A percentile compares a stretch with the other conserved stretches of the same genome.
These are phyloP conservation scores for Coccomyxa sp. DNA, from an alignment of 139 green algal genomes.

Conservation along the genomic window DNA sequence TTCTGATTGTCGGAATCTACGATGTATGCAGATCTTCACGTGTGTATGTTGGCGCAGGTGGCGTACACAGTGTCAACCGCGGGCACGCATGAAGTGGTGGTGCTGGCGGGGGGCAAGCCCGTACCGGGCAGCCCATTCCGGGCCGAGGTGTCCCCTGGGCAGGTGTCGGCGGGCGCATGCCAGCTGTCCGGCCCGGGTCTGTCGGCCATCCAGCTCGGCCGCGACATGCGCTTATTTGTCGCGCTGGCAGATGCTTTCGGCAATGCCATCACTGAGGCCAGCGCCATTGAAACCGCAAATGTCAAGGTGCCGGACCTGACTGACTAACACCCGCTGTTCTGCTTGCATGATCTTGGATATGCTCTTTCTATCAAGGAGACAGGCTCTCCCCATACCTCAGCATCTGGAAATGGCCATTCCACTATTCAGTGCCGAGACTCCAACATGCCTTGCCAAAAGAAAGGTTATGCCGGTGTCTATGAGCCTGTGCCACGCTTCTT, in stretches of 20 bases:
- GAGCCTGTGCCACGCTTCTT: too few relatives aligned
- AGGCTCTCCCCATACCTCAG: neutral
- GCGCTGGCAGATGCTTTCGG: conserved; percentile 22
- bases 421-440: neutral
- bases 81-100: neutral
- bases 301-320: conserved; percentile 4
- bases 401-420: neutral
- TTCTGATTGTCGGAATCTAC: too few relatives aligned
- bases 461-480: too few relatives aligned
- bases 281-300: neutral
- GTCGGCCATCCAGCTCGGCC: conserved; percentile 21
- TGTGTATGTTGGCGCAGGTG: neutral
- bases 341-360: neutral
- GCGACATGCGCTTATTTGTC: conserved; percentile 10
- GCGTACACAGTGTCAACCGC: conserved; percentile 3
- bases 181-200: conserved; percentile 25
- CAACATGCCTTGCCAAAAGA: too few relatives aligned
- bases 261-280: conserved; percentile 7
- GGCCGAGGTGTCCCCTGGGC: conserved; percentile 8
- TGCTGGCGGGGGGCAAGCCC: conserved; percentile 3
- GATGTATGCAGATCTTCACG: too few relatives aligned
- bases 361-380: too few relatives aligned
- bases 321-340: neutral
- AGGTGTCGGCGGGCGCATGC: conserved; percentile 5
- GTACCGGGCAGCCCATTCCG: conserved; percentile 15